Evolutionary conservation across 768 basidiomycete genomes (phyloP).

Genomic region (Agrocybe pediades): DNA sequence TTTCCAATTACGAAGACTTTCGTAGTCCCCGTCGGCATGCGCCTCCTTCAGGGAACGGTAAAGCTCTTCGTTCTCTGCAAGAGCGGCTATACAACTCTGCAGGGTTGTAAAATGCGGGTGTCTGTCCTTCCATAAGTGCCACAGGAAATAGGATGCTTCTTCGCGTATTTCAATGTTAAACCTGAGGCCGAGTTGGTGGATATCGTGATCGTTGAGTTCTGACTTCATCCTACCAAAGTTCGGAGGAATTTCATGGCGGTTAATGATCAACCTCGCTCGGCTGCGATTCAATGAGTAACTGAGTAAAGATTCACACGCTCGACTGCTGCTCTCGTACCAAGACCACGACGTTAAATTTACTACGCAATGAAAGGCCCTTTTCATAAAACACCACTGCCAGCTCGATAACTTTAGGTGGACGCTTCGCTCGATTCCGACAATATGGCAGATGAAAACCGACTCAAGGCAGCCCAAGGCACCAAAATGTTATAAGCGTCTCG

Average conservation of each 20-base stretch:
- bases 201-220: constrained; percentile 26
- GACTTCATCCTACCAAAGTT: constrained; percentile 7
- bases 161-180: constrained; percentile 38
- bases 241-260: background rate
- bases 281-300: background rate
- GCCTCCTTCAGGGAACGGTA: constrained; percentile 35
- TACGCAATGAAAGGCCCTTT: too few relatives aligned
- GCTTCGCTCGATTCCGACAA: too few relatives aligned
- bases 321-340: background rate
- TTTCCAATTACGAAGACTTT: constrained; percentile 33
- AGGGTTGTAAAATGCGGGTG: constrained; percentile 30
- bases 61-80: constrained; percentile 29
- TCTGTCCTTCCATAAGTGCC: constrained; percentile 37
- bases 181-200: constrained; percentile 29
- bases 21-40: constrained; percentile 28
- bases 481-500: too few relatives aligned
- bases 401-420: too few relatives aligned
- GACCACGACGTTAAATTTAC: background rate
- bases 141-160: constrained; percentile 42
- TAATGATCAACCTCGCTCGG: background rate
- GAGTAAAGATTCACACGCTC: background rate
- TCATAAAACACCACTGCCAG: too few relatives aligned
- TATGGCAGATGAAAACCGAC: too few relatives aligned
- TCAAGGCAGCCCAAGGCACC: too few relatives aligned
- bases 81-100: constrained; percentile 33